Base-by-base conservation (phyloP, 1,284 basidiomycete genomes). In the Marasmius sp. region DNA sequence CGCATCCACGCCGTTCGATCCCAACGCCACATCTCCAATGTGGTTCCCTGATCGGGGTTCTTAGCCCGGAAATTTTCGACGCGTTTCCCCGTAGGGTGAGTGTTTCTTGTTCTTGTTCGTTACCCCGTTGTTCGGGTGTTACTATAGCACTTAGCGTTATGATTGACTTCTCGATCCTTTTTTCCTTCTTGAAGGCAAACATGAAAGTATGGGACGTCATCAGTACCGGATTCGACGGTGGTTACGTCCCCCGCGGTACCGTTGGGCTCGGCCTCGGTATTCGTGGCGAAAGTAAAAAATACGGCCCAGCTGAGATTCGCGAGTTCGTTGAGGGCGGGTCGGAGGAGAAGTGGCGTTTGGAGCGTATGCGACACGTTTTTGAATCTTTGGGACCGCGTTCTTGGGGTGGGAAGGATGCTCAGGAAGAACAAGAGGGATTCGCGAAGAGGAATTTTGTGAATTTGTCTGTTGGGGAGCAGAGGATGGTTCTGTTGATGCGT, bases 61-160 rank as follows among this genome's bases (percentile, higher is more conserved):
- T 94, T 57, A 92, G 89, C 0, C 97, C 97, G 0, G 97, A 99
- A 74, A 83, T 98, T 52, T 92, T 88, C 69, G 91, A 94, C 66
- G 92, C 94, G 1, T 98, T 97, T 72, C 97, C 97, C 0, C 79
- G 94, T 5, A 82, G 87, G 22, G 52, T 54, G 37, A n/a, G 52
- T 47, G n/a, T 43, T 43, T n/a, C 12, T 43, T 6, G 2, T 50
- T 20, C 20, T 50, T 18, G 12, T 50, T 50, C 12, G 20, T n/a
- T 11, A 18, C 12, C 4, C 20, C 27, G 27, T 5, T 27, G 27
- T 27, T 27, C 5, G 27, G 27, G 27, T 2, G 27, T 2, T 27
- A 27, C 27, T n/a, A 27, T 27, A 27, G 27, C 27, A 27, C 27
- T 27, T 27, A 27, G 27, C 27, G 27, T 27, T 27, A 27, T 27